Percentiles rank a stretch among this genome's conserved stretches.
phyloP scores from a whole-genome alignment of 441 rosid genomes.

The Rhodomyrtus psidioides region DNA sequence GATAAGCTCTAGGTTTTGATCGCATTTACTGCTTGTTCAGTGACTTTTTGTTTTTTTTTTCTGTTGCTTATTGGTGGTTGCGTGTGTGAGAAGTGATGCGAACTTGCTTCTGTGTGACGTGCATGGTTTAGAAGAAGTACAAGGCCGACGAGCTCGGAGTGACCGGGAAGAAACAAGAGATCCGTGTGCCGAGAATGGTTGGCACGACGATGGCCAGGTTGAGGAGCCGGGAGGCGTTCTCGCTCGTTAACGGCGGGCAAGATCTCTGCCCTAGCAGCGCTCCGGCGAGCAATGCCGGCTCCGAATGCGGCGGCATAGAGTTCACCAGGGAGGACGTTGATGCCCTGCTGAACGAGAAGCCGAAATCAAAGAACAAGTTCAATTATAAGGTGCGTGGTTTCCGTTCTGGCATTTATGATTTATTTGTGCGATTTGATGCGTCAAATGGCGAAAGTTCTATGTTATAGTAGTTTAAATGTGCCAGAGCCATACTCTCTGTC shows the following conservation, averaged over 20 bases:
- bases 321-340: conserved; percentile 61
- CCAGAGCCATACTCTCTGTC: background rate
- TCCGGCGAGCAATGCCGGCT: conserved; percentile 62
- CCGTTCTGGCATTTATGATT: background rate
- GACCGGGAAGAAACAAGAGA: conserved; percentile 13
- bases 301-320: conserved; percentile 56
- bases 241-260: conserved; percentile 55
- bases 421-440: background rate
- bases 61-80: background rate
- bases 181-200: conserved; percentile 42
- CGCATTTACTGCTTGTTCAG: background rate
- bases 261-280: conserved; percentile 57
- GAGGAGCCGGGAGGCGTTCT: conserved; percentile 65
- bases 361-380: conserved; percentile 61
- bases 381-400: conserved; percentile 34
- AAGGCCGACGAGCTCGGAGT: conserved; percentile 25
- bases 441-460: background rate
- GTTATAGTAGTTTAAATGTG: background rate
- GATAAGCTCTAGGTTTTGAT: background rate
- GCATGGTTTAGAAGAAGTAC: conserved; percentile 13
- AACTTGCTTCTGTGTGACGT: background rate
- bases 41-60: no score
- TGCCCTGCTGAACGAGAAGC: conserved; percentile 44
- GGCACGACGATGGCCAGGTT: conserved; percentile 60
- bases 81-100: background rate